These are phyloP conservation scores for Lyophyllum atratum DNA, from an alignment of 768 basidiomycete genomes.

Conservation along the genomic window DNA sequence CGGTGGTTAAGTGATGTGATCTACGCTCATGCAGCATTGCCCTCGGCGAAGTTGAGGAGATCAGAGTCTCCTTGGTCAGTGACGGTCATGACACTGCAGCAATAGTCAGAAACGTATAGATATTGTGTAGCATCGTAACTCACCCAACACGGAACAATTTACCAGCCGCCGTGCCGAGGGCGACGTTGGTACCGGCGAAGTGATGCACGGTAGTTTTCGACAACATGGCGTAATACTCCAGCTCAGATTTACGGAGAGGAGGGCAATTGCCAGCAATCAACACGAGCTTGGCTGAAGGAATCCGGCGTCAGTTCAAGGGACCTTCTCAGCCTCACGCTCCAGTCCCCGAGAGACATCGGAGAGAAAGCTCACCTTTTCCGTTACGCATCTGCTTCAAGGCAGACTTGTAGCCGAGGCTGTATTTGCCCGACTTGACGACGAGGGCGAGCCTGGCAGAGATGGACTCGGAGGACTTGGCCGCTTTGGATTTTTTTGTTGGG, in stretches of 20 bases:
- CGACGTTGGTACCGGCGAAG: conserved; percentile 96
- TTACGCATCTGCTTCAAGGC: conserved; percentile 97
- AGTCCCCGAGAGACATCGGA: conserved; percentile 76
- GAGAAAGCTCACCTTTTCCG: conserved; percentile 82
- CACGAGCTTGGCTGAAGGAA: conserved; percentile 87
- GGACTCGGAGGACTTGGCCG: conserved; percentile 90
- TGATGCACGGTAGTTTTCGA: conserved; percentile 99
- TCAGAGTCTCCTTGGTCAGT: conserved; percentile 96
- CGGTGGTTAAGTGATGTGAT: background rate
- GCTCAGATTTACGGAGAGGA: conserved; percentile 97
- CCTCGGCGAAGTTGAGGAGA: conserved; percentile 85
- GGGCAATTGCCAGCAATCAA: conserved; percentile 99
- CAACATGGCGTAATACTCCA: conserved; percentile 99
- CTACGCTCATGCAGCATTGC: conserved; percentile 54
- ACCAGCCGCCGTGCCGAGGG: conserved; percentile 97
- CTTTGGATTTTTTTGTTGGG: conserved; percentile 93
- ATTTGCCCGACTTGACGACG: conserved; percentile 99
- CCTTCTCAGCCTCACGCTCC: conserved; percentile 99
- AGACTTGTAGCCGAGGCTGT: conserved; percentile 96
- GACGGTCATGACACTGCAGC: conserved; percentile 90
- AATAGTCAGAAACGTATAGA: conserved; percentile 21
- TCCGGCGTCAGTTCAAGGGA: conserved; percentile 75
- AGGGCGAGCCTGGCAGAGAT: conserved; percentile 91
- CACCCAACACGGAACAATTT: conserved; percentile 99
- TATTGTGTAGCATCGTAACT: conserved; percentile 10